Evolutionary conservation across 176 grass and related monocot genomes (phyloP), one percentile per base, ranked within the genome.

Genomic region (Juncus effusus): DNA sequence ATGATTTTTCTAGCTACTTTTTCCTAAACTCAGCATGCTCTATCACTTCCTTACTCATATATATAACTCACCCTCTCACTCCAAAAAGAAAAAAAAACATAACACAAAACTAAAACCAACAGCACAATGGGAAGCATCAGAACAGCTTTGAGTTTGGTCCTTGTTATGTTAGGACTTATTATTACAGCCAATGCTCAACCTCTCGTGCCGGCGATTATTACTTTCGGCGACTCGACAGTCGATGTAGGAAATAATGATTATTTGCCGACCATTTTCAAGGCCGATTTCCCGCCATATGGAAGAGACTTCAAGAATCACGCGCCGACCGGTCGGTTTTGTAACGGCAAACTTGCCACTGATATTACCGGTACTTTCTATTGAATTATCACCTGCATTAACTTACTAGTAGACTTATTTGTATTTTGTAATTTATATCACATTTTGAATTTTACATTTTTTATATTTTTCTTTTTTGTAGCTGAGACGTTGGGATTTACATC

Each of bases 221-320:
- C 88, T 2, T 99, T 99, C 16, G 94, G 94, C 0, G 94, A 99
- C 67, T 99, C 94, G 9, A 8, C 88, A 10, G 88, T 92, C 0
- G 94, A 99, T 57, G 78, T 99, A 15, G 94, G 94, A 2, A 99
- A 99, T 80, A 99, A 99, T 13, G 83, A 99, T 82, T 93, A 93
- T 64, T 68, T 99, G 51, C 39, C 77, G 42, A 93, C 94, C 16
- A 14, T 93, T 54, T 84, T 89, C 72, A 99, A 84, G 76, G 94
- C 94, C 0, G 58, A 99, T 65, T 99, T 76, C 54, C 88, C 88
- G 2, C 94, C 94, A 28, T 99, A 99, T 49, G 94, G 94, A 15
- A 62, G 88, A 73, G 94, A 99, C 77, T 99, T 89, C 80, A 50
- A 61, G 72, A 87, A 93, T 77, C 83, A 59, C 16, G 75, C 47